Base-by-base conservation (phyloP, 2,329 filamentous ascomycete species). In the Aspergillus quadrilineatus region DNA sequence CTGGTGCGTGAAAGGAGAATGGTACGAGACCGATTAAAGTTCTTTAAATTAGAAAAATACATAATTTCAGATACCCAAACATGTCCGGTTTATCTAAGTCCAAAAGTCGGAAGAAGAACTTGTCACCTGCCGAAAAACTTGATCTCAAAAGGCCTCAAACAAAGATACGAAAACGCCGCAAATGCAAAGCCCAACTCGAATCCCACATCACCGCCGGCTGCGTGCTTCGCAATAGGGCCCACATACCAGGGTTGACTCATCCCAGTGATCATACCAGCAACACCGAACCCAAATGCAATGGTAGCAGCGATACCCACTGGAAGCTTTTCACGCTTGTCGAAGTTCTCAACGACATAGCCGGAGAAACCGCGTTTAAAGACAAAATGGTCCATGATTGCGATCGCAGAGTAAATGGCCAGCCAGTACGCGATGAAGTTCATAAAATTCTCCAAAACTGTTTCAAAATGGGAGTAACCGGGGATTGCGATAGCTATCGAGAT, bases 241-340 rank as follows among this genome's bases (percentile, higher is more conserved):
- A 83, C 82, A 62, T 78, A 88, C 86, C 87, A 91, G 0, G 77
- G 71, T 71, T 91, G 88, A 15, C 82, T 82, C 86, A 90, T 90
- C 5, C 88, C 88, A 6, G 83, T 76, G 2, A 89, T 79, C 65
- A 88, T 86, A 12, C 88, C 88, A 12, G 80, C 78, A 39, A 88
- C 73, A 50, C 88, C 88, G 53, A 82, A 82, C 65, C 77, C 77
- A 70, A 90, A 90, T 0, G 87, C 85, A 1, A 78, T 62, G 9
- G 85, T 63, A 4, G 88, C 87, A 0, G 88, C 86, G 48, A 87
- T 77, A 8, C 87, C 84, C 0, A 82, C 79, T 0, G 88, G 87
- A 0, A 90, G 79, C 50, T 80, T 80, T 0, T 73, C 67, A 0
- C 81, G 79, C 53, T 82, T 76, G 60, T 85, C 80, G 69, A 88